phyloP scores from a whole-genome alignment of 768 basidiomycete species.

The Trametopsis cervina region DNA sequence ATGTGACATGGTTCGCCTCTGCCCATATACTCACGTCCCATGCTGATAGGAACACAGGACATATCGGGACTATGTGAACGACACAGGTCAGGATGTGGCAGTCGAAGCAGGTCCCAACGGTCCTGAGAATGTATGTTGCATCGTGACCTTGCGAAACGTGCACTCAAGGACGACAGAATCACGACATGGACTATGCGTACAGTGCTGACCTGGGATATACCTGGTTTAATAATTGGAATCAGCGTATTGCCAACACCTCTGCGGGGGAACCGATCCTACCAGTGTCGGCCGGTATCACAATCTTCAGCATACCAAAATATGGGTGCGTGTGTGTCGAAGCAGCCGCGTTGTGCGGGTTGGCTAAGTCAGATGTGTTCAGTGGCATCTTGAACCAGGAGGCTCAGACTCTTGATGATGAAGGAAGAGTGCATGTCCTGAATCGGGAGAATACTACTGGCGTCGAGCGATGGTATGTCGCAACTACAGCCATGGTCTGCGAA shows the following conservation, averaged over 20 bases:
- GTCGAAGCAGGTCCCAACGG: conserved; percentile 34
- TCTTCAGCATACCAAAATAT: conserved; percentile 31
- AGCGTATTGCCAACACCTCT: conserved; percentile 22
- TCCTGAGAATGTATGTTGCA: conserved; percentile 28
- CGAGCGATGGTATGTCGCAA: conserved; percentile 24
- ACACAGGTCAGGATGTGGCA: conserved; percentile 30
- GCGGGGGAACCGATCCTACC: conserved; percentile 25
- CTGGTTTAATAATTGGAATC: conserved; percentile 32
- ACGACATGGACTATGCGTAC: conserved; percentile 29
- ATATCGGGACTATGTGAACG: conserved; percentile 33
- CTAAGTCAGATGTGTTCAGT: conserved; percentile 6
- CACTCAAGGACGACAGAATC: conserved; percentile 30
- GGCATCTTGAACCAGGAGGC: conserved; percentile 31
- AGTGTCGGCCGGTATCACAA: conserved; percentile 27
- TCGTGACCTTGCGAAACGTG: too few relatives aligned
- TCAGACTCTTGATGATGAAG: conserved; percentile 24
- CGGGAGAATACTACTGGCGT: conserved; percentile 30
- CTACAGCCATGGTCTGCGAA: background rate
- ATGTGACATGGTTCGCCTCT: conserved; percentile 25
- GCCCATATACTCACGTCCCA: background rate
- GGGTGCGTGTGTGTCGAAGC: conserved; percentile 22
- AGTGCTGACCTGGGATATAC: conserved; percentile 25
- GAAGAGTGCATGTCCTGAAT: conserved; percentile 28
- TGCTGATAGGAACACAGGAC: conserved; percentile 21
- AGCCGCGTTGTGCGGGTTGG: background rate